Evolutionary conservation across 306 rosid genomes (phyloP).

Genomic region (Vigna hirtella): DNA sequence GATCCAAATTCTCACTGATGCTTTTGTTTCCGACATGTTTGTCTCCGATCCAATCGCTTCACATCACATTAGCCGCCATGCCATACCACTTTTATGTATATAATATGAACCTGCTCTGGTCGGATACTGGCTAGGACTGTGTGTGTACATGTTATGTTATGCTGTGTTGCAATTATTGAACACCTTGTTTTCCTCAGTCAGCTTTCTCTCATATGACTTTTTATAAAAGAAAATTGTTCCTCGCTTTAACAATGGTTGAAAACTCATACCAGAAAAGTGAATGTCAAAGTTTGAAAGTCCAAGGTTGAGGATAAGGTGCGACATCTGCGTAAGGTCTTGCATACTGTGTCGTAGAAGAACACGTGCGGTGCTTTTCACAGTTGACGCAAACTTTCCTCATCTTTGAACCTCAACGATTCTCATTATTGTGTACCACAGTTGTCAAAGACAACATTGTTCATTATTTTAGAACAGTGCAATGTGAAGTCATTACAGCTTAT

Average conservation of each 20-base stretch:
- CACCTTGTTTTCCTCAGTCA: not conserved
- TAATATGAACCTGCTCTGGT: no score
- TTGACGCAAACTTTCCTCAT: not conserved
- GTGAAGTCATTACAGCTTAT: not conserved
- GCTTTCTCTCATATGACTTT: not conserved
- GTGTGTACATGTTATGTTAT: not conserved
- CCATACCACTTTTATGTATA: no score
- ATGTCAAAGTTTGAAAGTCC: slow-evolving; percentile 55
- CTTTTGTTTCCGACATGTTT: no score
- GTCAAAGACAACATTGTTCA: not conserved
- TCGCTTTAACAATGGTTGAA: slow-evolving; percentile 36
- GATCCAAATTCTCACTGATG: no score
- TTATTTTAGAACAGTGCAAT: not conserved
- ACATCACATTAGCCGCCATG: no score
- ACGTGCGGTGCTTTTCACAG: slow-evolving; percentile 34
- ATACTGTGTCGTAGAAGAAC: slow-evolving; percentile 29
- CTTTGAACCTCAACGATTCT: not conserved
- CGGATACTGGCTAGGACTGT: not conserved
- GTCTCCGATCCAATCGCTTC: no score
- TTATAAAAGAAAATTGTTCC: not conserved
- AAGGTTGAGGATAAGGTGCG: slow-evolving; percentile 32
- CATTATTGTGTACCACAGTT: not conserved
- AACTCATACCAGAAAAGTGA: slow-evolving; percentile 40
- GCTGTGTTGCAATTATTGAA: slow-evolving; percentile 8
- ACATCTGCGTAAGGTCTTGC: not conserved